These are phyloP conservation scores for Penicillium hesseltinei DNA, from an alignment of 2,329 filamentous ascomycete species.

Conservation along the genomic window DNA sequence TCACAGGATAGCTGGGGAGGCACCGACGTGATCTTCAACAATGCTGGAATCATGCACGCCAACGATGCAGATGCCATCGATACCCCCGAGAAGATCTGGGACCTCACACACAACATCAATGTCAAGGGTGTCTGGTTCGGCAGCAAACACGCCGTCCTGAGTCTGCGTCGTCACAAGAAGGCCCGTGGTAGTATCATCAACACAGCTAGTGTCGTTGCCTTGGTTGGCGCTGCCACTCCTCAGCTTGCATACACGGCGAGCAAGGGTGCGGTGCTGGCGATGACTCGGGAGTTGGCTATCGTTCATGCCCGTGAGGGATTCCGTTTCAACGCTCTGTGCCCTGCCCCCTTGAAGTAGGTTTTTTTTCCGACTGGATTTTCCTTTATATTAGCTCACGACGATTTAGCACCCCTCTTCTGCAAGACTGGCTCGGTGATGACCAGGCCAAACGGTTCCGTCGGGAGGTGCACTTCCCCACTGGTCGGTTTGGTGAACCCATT, in stretches of 20 bases:
- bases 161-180: slow-evolving; percentile 78
- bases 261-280: slow-evolving; percentile 86
- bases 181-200: slow-evolving; percentile 81
- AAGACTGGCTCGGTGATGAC: slow-evolving; percentile 92
- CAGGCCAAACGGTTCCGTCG: slow-evolving; percentile 74
- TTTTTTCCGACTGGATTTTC: slow-evolving; percentile 2
- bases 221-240: slow-evolving; percentile 82
- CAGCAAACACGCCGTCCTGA: slow-evolving; percentile 83
- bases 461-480: slow-evolving; percentile 85
- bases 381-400: not conserved
- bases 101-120: slow-evolving; percentile 89
- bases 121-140: slow-evolving; percentile 99
- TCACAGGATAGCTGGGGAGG: slow-evolving; percentile 80
- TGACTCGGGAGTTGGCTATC: slow-evolving; percentile 88
- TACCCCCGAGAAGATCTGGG: slow-evolving; percentile 89
- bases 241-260: slow-evolving; percentile 91
- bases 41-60: slow-evolving; percentile 94
- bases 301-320: slow-evolving; percentile 87
- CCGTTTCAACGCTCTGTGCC: slow-evolving; percentile 88
- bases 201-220: slow-evolving; percentile 82
- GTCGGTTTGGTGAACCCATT: slow-evolving; percentile 87
- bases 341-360: slow-evolving; percentile 74
- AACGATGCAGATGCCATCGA: slow-evolving; percentile 75
- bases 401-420: slow-evolving; percentile 72
- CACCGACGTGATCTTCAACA: slow-evolving; percentile 93